Evolutionary conservation across 2,329 filamentous ascomycete genomes (phyloP).

Genomic region (Xylariaceae sp.): DNA sequence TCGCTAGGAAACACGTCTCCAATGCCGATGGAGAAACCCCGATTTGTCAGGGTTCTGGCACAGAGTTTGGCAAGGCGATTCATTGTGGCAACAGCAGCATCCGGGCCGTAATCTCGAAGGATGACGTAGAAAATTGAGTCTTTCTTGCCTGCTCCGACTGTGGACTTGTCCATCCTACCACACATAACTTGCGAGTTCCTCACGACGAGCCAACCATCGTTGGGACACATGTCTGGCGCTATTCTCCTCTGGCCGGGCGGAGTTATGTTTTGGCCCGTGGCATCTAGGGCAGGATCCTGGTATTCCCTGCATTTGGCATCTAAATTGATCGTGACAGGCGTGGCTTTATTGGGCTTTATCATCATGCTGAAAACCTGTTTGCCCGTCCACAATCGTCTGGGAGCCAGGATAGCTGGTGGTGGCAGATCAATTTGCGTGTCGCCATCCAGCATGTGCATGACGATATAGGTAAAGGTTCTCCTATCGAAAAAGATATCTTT

Average conservation of each 20-base stretch:
- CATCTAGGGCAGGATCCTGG: constrained; percentile 35
- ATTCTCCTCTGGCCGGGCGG: constrained; percentile 47
- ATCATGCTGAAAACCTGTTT: constrained; percentile 94
- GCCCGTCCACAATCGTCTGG: constrained; percentile 86
- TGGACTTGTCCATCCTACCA: constrained; percentile 95
- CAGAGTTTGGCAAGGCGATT: constrained; percentile 89
- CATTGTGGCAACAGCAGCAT: constrained; percentile 86
- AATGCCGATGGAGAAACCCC: constrained; percentile 94
- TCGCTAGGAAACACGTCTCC: constrained; percentile 86
- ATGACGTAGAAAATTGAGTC: constrained; percentile 97
- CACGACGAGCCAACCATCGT: constrained; percentile 88
- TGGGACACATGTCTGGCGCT: constrained; percentile 69
- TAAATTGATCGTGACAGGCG: constrained; percentile 79
- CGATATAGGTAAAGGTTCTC: constrained; percentile 82
- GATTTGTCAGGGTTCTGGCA: constrained; percentile 80
- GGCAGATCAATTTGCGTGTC: constrained; percentile 77
- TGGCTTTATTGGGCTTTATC: constrained; percentile 83
- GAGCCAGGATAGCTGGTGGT: constrained; percentile 80
- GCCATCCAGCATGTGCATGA: constrained; percentile 88
- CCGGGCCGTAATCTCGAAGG: constrained; percentile 87
- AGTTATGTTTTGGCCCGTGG: too few relatives aligned
- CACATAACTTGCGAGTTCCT: constrained; percentile 98
- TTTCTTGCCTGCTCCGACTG: constrained; percentile 95
- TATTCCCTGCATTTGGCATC: constrained; percentile 90
- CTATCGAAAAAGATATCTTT: constrained; percentile 93